Base-by-base conservation (phyloP, 2,329 filamentous ascomycete species). In the Dothideomycetes sp. region DNA sequence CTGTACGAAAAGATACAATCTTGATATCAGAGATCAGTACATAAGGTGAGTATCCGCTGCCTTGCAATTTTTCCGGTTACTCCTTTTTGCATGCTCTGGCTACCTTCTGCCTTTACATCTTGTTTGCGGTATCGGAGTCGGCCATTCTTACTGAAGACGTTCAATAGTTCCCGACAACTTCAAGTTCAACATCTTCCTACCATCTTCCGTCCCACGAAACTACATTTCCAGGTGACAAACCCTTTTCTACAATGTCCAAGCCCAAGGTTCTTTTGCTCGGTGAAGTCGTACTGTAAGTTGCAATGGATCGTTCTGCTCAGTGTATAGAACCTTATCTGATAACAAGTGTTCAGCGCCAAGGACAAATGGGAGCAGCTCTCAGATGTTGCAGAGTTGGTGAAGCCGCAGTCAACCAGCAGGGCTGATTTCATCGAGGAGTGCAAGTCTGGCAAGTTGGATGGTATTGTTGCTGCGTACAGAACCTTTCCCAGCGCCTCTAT, bases 381-480 rank as follows among this genome's bases (percentile, higher is more conserved):
- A 37, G 58, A 69, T 16, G 59, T 83, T 15, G 81, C 79, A 31
- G 75, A 84, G n/a, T 59, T 88, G 32, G 50, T 88, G 31, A 61
- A 62, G 11, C 76, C 83, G 5, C 64, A 65, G 44, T 67, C 83
- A 8, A 76, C 64, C 15, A 75, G 69, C 56, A 76, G 84, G 40
- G 56, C 61, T 15, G 77, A 77, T 14, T 89, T 93, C 59, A 62
- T 89, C 38, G 56, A 73, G 35, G 81, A 89, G 63, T 79, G 75
- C 56, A 63, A 64, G 36, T 69, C 72, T 15, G 82, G 82, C 15
- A 66, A 68, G 22, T 66, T 86, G n/a, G 75, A 84, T 47, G 78
- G 74, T 45, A 72, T 79, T 22, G 53, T 72, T 15, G 79, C 73
- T 29, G 70, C 73, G 19, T 91, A 82, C 61, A 75, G 84, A 39